phyloP scores from a whole-genome alignment of 2,329 filamentous ascomycete genomes.

The Talaromyces sp. region DNA sequence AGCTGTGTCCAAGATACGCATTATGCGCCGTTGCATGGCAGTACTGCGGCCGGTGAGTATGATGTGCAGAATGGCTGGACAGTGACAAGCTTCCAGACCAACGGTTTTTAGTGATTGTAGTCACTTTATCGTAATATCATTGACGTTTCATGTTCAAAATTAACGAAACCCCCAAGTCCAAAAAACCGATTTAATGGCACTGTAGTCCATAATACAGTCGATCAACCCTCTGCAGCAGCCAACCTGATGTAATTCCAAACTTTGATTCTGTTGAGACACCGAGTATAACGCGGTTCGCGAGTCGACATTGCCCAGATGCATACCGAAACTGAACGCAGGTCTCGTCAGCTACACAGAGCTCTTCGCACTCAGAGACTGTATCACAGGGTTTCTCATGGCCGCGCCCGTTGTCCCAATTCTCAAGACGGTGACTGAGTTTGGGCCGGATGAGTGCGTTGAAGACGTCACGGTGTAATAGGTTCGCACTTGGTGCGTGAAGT shows the following conservation, averaged over 20 bases:
- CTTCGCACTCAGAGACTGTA: not conserved
- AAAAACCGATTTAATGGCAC: not conserved
- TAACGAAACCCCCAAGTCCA: not conserved
- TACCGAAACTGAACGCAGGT: not conserved
- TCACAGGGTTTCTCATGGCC: not conserved
- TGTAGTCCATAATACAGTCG: not conserved
- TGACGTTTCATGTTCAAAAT: too few species aligned
- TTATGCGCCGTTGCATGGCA: conserved; percentile 7
- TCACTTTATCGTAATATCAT: not conserved
- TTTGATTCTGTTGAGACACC: not conserved
- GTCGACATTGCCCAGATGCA: not conserved
- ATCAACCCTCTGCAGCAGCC: not conserved
- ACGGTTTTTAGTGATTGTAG: not conserved
- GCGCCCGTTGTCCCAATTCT: not conserved
- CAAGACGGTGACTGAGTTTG: not conserved
- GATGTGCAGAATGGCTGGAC: conserved; percentile 11
- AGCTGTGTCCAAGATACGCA: conserved; percentile 4
- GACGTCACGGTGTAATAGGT: not conserved
- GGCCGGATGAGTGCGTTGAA: not conserved
- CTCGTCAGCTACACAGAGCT: not conserved
- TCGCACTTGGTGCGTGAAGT: not conserved
- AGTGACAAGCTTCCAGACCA: conserved; percentile 10
- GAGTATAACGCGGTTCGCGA: not conserved
- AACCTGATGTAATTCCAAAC: not conserved
- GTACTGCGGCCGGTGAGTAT: conserved; percentile 3